Evolutionary conservation across 225 moss, liverwort and hornwort genomes (phyloP).

Genomic region (Physcomitrellopsis africana): DNA sequence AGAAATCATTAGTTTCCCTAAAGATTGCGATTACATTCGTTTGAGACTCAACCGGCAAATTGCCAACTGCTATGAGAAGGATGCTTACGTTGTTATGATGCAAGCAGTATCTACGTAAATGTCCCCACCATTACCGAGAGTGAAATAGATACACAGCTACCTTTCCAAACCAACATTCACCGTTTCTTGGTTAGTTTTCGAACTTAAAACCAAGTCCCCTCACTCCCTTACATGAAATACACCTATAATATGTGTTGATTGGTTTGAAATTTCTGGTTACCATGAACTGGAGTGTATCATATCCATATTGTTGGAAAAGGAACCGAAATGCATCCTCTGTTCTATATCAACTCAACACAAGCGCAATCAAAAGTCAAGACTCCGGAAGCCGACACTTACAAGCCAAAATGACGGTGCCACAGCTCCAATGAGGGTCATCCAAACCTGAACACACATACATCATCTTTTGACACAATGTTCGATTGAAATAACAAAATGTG

Average conservation of each 20-base stretch:
- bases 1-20: neutral
- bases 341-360: neutral
- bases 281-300: no score
- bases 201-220: neutral
- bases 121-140: slow-evolving; percentile 60
- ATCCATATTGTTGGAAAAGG: no score
- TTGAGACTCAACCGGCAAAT: no score
- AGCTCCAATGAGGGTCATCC: slow-evolving; percentile 48
- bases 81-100: slow-evolving; percentile 63
- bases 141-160: slow-evolving; percentile 69
- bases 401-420: slow-evolving; percentile 53
- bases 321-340: no score
- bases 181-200: no score
- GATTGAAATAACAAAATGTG: neutral
- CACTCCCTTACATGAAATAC: slow-evolving; percentile 1
- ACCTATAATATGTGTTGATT: neutral
- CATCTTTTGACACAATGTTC: neutral
- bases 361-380: slow-evolving; percentile 3
- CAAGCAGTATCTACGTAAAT: slow-evolving; percentile 69
- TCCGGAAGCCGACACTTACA: slow-evolving; percentile 38
- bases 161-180: no score
- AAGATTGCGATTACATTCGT: neutral
- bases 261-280: no score
- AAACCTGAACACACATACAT: slow-evolving; percentile 36
- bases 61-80: neutral